These are phyloP conservation scores for Cucumis variabilis DNA, from an alignment of 331 rosid genomes.

Conservation along the genomic window DNA sequence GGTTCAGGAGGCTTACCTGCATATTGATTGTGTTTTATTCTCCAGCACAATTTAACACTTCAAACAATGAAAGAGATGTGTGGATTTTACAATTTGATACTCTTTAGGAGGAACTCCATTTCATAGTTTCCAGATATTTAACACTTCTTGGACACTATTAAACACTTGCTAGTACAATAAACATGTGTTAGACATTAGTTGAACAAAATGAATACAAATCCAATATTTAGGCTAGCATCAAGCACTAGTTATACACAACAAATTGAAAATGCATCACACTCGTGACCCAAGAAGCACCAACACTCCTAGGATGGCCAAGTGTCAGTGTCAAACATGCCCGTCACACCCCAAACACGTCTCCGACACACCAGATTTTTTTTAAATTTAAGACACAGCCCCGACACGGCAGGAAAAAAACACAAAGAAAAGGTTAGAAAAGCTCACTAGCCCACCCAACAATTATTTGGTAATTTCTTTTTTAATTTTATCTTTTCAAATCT, in stretches of 20 bases:
- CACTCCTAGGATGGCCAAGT: no score
- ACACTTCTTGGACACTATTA: not conserved
- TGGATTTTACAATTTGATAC: not conserved
- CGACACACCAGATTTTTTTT: no score
- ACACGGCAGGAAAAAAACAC: no score
- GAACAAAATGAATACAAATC: not conserved
- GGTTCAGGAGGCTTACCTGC: slow-evolving; percentile 91
- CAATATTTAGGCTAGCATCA: not conserved
- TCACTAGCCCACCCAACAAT: no score
- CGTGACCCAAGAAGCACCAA: not conserved
- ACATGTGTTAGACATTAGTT: not conserved
- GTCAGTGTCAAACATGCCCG: no score
- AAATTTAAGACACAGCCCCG: no score
- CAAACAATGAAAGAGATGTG: not conserved
- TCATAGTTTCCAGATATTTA: not conserved
- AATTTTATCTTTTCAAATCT: no score
- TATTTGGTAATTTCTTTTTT: no score
- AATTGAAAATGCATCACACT: not conserved
- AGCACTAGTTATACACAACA: not conserved
- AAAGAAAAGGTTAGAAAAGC: no score
- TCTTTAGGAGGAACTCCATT: not conserved
- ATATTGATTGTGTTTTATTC: slow-evolving; percentile 29
- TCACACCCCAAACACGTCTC: no score
- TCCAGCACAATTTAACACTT: not conserved
- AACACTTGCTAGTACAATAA: not conserved